Evolutionary conservation across 2,329 filamentous ascomycete species (phyloP), one percentile per base, ranked within the genome.

Genomic region (Colletotrichum sp.): DNA sequence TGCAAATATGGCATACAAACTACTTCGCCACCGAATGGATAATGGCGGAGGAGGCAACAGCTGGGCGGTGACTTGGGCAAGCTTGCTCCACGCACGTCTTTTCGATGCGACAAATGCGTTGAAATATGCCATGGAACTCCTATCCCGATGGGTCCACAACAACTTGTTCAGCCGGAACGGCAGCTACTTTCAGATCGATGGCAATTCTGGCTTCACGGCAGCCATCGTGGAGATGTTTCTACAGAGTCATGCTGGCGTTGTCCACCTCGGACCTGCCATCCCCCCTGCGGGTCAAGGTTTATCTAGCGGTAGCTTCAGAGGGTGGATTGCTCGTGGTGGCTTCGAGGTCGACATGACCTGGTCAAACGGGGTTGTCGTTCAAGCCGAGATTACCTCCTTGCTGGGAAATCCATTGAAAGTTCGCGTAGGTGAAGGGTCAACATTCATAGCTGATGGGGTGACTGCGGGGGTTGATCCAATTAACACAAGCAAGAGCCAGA

Each of bases 171-270:
- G 81, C 3, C 83, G 86, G 34, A 57, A 70, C 59, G 79, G 75
- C 30, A 70, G 49, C 12, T 78, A 75, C 28, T 88, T 89, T 76
- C 88, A 89, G 79, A 87, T 88, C 9, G 88, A 89, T 76, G 88
- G 88, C 4, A 89, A 89, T 73, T 87, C 88, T 74, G 88, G 88
- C 6, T 84, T 85, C n/a, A 83, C 84, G 3, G 84, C 85, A 8
- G 87, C 84, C 6, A 84, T 89, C 12, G 80, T 85, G 3, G 88
- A 89, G 78, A 85, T 85, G 80, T 76, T 89, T 36, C 69, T 89
- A 6, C 87, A 89, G 77, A 84, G 82, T 34, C 82, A 85, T 52
- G 66, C 70, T 9, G 76, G 71, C 3, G 78, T 78, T 1, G 78
- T 82, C 34, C 81, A 81, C 60, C 75, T 79, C n/a, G 62, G 80